Evolutionary conservation across 2,329 filamentous ascomycete species (phyloP), one percentile per base, ranked within the genome.

Genomic region (Madurella fahalii): DNA sequence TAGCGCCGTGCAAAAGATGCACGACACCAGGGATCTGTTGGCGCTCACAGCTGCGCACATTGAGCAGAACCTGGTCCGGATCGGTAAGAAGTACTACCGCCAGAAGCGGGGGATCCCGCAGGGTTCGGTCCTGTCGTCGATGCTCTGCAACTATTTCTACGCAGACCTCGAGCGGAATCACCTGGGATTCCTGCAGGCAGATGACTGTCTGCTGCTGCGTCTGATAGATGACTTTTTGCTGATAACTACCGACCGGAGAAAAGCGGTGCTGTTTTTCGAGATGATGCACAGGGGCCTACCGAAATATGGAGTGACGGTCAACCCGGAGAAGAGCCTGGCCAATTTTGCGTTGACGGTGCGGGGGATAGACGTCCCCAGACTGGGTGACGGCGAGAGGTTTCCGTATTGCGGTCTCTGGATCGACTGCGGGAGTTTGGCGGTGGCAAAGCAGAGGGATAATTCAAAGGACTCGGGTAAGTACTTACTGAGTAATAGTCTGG

Each of bases 71-170:
- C 76, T 96, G 25, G 84, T 99, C 65, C 90, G 89, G 66, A 86
- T 97, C 40, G 92, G 91, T 46, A 93, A 91, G 72, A 89, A 86
- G 62, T 91, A 85, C 68, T 96, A 94, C 68, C 82, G 90, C 20
- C 94, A 99, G 68, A 93, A 85, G 68, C 76, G 80, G 18, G 94
- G 94, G 13, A 97, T 99, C 40, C 92, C 94, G 0, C 94, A 99
- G 69, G 94, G 94, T 8, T 96, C 92, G 0, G 81, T 96, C 1
- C 69, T 99, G 5, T 96, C 92, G 0, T 89, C 87, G 42, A 77
- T 91, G 40, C 77, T 99, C 5, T 97, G 94, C 76, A 97, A 91
- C 71, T 93, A 95, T 71, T 96, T 97, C 70, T 99, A 99, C 67
- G 92, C 89, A 5, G 85, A 94, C 58, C 80, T 97, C 1, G 94